Conservation (phyloP, 2,329 filamentous ascomycete genomes). For the Ceratocystis cubensis region DNA sequence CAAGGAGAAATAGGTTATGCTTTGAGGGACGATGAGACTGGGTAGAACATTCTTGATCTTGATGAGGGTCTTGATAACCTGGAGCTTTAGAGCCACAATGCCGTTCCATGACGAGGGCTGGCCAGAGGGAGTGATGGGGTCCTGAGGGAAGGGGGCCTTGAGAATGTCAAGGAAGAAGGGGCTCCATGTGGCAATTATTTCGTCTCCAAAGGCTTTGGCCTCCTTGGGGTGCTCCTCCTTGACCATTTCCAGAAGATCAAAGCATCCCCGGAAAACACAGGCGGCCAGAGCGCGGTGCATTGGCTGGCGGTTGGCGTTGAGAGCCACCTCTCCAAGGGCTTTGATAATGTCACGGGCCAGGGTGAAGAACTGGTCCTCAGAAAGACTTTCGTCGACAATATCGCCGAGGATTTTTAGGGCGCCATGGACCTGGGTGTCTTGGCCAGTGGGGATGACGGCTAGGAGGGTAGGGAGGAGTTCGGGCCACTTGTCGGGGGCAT, state of each 20-base stretch:
- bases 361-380: slow-evolving; percentile 86
- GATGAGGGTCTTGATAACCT: slow-evolving; percentile 87
- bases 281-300: slow-evolving; percentile 73
- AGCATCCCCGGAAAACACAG: slow-evolving; percentile 79
- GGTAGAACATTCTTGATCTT: slow-evolving; percentile 79
- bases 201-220: slow-evolving; percentile 80
- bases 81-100: slow-evolving; percentile 73
- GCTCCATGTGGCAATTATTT: slow-evolving; percentile 71
- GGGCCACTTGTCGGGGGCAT: slow-evolving; percentile 96
- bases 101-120: slow-evolving; percentile 65
- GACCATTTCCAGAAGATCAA: slow-evolving; percentile 93
- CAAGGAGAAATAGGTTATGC: slow-evolving; percentile 67
- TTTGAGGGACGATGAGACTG: slow-evolving; percentile 68
- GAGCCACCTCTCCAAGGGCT: slow-evolving; percentile 68
- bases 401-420: slow-evolving; percentile 79
- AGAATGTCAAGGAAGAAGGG: slow-evolving; percentile 76
- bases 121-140: slow-evolving; percentile 33
- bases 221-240: slow-evolving; percentile 81
- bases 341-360: slow-evolving; percentile 78
- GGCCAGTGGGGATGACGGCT: slow-evolving; percentile 60
- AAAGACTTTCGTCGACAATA: slow-evolving; percentile 84
- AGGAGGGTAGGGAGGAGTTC: slow-evolving; percentile 70
- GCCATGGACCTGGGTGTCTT: slow-evolving; percentile 72
- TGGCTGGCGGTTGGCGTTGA: slow-evolving; percentile 60
- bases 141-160: slow-evolving; percentile 61